Evolutionary conservation across 2,329 filamentous ascomycete species (phyloP).

Genomic region (Colletotrichum sp.): DNA sequence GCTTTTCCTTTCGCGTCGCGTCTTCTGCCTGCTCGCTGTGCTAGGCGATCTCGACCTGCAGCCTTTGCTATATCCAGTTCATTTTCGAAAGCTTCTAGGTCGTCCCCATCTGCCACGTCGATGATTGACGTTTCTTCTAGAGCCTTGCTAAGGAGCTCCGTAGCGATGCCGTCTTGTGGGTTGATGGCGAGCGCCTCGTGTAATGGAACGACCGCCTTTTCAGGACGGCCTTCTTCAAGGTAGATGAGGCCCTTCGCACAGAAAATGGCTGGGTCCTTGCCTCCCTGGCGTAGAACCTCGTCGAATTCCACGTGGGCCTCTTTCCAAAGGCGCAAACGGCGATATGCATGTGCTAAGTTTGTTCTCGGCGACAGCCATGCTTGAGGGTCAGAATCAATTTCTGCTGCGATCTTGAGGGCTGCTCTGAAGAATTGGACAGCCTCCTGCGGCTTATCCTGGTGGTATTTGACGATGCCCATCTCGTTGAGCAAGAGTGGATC

Average conservation of each 20-base stretch:
- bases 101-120: slow-evolving; percentile 50
- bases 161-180: slow-evolving; percentile 82
- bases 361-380: slow-evolving; percentile 85
- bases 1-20: slow-evolving; percentile 50
- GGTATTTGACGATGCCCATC: slow-evolving; percentile 94
- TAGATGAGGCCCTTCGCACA: slow-evolving; percentile 84
- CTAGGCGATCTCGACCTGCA: slow-evolving; percentile 41
- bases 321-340: slow-evolving; percentile 71
- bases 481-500: slow-evolving; percentile 95
- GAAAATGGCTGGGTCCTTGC: slow-evolving; percentile 80
- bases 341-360: slow-evolving; percentile 88
- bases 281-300: slow-evolving; percentile 81
- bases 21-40: slow-evolving; percentile 31
- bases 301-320: slow-evolving; percentile 84
- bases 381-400: slow-evolving; percentile 81
- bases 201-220: slow-evolving; percentile 80
- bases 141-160: slow-evolving; percentile 76
- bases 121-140: slow-evolving; percentile 63
- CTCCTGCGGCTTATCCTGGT: slow-evolving; percentile 79
- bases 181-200: slow-evolving; percentile 84
- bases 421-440: slow-evolving; percentile 80
- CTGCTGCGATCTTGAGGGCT: slow-evolving; percentile 77
- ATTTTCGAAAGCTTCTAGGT: slow-evolving; percentile 56
- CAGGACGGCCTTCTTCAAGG: slow-evolving; percentile 75
- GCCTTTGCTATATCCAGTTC: slow-evolving; percentile 52